These are phyloP conservation scores for Firmiana major DNA, from an alignment of 345 rosid genomes.

Conservation along the genomic window DNA sequence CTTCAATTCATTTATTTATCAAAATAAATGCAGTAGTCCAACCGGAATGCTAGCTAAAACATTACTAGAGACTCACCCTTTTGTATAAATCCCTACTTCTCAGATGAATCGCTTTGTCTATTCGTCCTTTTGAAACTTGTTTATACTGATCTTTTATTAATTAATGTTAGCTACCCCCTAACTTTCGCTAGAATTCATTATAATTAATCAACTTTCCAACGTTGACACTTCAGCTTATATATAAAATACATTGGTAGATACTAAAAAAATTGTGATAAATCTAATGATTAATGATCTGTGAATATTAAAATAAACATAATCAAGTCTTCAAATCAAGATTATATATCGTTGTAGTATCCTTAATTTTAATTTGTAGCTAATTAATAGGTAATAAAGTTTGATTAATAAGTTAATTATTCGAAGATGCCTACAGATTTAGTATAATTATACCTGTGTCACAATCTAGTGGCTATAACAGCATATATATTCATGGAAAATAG, in stretches of 20 bases:
- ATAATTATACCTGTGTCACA: not conserved
- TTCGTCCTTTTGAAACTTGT: slow-evolving; percentile 24
- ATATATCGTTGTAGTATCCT: too few relatives aligned
- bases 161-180: slow-evolving; percentile 24
- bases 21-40: too few relatives aligned
- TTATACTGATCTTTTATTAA: slow-evolving; percentile 15
- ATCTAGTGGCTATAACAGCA: not conserved
- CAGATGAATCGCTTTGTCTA: slow-evolving; percentile 18
- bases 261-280: not conserved
- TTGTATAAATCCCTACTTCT: slow-evolving; percentile 1
- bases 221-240: slow-evolving; percentile 26
- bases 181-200: slow-evolving; percentile 23
- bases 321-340: too few relatives aligned
- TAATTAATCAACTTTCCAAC: slow-evolving; percentile 16
- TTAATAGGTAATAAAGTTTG: not conserved
- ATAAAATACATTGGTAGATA: not conserved
- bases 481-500: too few relatives aligned
- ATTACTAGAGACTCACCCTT: not conserved
- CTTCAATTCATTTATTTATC: too few relatives aligned
- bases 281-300: not conserved
- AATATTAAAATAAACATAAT: not conserved
- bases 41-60: not conserved
- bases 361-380: slow-evolving; percentile 1
- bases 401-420: not conserved
- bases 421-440: slow-evolving; percentile 2